phyloP scores from a whole-genome alignment of 495 filamentous ascomycete genomes.

The Penicillium bovifimosum region DNA sequence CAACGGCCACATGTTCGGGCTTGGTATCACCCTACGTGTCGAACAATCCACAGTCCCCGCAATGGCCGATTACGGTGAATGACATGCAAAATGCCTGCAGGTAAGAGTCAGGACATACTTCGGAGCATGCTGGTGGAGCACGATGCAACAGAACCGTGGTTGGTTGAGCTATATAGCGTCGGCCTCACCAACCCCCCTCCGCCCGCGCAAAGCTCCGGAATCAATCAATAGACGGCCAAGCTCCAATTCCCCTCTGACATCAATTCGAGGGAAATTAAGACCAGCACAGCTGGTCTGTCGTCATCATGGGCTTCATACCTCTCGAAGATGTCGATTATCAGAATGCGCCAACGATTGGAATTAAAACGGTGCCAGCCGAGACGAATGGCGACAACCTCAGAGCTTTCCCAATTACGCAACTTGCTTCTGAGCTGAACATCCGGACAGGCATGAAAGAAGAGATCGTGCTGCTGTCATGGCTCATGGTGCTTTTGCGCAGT shows the following conservation, averaged over 20 bases:
- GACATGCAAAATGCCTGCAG: slow-evolving; percentile 5
- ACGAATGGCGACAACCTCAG: slow-evolving; percentile 6
- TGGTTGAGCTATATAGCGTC: slow-evolving; percentile 14
- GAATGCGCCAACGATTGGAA: slow-evolving; percentile 4
- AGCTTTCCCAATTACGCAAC: slow-evolving; percentile 15
- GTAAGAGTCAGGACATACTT: not conserved
- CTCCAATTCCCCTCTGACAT: slow-evolving; percentile 5
- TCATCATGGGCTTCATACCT: slow-evolving; percentile 28
- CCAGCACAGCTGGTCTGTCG: slow-evolving; percentile 10
- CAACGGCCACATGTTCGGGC: not conserved
- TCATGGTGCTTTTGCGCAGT: slow-evolving; percentile 35
- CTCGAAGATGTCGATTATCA: slow-evolving; percentile 7
- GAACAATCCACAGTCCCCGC: not conserved
- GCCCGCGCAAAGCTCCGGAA: slow-evolving; percentile 3
- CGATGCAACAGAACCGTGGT: slow-evolving; percentile 4
- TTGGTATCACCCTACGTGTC: not conserved
- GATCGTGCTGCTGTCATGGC: slow-evolving; percentile 40
- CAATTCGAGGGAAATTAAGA: slow-evolving; percentile 5
- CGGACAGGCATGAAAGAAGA: slow-evolving; percentile 34
- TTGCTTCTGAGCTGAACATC: slow-evolving; percentile 15
- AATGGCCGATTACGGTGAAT: slow-evolving; percentile 9
- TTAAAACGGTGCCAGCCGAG: not conserved
- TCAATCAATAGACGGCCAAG: not conserved
- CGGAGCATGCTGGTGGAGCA: slow-evolving; percentile 2
- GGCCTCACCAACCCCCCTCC: slow-evolving; percentile 12